Evolutionary conservation across 331 rosid species (phyloP).

Genomic region (Quercus tomentella): DNA sequence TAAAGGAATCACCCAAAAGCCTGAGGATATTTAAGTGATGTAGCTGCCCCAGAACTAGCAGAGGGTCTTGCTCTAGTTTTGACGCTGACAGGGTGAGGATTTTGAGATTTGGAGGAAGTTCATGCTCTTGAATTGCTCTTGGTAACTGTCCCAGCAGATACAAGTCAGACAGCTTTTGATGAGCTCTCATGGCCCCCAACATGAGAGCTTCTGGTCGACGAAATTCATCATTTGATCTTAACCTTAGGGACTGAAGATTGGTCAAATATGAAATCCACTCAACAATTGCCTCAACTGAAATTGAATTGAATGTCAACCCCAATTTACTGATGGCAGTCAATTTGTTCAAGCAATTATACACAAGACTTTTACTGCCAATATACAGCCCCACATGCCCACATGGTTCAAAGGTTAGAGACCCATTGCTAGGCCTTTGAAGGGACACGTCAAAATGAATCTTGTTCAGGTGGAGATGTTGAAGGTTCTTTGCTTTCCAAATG

Average conservation of each 20-base stretch:
- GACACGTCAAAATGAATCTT: no score
- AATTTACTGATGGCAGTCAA: not conserved
- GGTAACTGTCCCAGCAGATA: constrained; percentile 1
- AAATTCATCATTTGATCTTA: not conserved
- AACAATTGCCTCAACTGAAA: not conserved
- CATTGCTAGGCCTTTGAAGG: no score
- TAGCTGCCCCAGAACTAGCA: not conserved
- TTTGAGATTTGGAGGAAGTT: not conserved
- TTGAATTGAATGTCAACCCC: constrained; percentile 5
- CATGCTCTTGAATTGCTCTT: not conserved
- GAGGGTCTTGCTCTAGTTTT: not conserved
- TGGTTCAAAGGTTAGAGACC: no score
- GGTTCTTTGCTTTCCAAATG: no score
- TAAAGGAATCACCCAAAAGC: not conserved
- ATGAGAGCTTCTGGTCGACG: not conserved
- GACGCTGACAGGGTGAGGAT: not conserved
- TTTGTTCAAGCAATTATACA: no score
- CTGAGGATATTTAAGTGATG: not conserved
- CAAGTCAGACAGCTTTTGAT: not conserved
- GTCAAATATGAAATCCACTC: not conserved
- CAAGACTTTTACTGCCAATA: no score
- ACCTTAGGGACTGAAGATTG: not conserved
- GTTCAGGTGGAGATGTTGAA: no score
- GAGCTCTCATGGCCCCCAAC: not conserved
- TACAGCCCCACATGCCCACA: no score